Base-by-base conservation (phyloP, 1,139 yeast genomes). In the Saccharomyces hybrid region DNA sequence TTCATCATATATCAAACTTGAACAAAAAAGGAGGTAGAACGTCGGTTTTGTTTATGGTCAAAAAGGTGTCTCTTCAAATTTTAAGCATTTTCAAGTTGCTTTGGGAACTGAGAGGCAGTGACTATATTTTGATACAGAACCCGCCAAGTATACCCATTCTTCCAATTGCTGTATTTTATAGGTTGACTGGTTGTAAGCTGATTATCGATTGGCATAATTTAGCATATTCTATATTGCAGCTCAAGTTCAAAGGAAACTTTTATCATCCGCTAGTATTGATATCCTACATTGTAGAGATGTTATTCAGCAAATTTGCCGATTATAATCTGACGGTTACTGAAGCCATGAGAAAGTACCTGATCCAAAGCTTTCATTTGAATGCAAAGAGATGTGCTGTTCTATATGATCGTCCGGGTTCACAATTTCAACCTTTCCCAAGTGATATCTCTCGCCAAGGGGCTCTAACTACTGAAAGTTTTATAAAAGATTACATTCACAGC, bases 171-270 rank as follows among this genome's bases (percentile, higher is more conserved):
- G 78, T 86, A 3, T 47, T 84, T 1, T 83, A 80, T 66, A 79
- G 81, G 55, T 73, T 82, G 61, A 79, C 84, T 50, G 81, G 86
- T 8, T 74, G 82, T 5, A 81, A 79, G 62, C 73, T 93, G 42
- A 78, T 93, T 19, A 81, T 95, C 54, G 99, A 95, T 71, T 95
- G 99, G 99, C 99, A 95, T 70, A 95, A 95, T 69, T 75, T 95
- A 62, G 96, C 96, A 52, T 93, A 82, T 70, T 80, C 96, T 1
- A 88, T 95, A 31, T 73, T 95, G 58, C 85, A 86, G 54, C 70
- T 93, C 62, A 82, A 83, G 60, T 81, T 82, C 63, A 63, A 75
- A 11, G 65, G 58, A 42, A 75, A 69, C 14, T 60, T 71, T 51
- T 69, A 66, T 50, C 90, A 88, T 64, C 83, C 85, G 0, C 68